Conservation (phyloP, 1,284 basidiomycete genomes). For the Microbotryum lychnidis-dioicae region DNA sequence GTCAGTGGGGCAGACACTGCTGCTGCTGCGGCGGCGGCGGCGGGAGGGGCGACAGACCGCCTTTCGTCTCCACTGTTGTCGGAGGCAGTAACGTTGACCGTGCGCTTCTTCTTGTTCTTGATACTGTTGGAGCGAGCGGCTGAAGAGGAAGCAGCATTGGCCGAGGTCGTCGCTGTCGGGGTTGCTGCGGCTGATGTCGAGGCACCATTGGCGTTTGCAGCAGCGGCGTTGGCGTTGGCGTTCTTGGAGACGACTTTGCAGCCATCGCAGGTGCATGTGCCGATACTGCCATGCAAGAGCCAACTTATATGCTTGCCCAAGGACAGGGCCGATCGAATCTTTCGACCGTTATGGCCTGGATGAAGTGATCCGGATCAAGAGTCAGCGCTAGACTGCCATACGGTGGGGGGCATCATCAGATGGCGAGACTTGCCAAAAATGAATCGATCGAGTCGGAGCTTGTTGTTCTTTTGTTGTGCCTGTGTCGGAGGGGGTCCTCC, state of each 20-base stretch:
- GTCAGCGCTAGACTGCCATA: too few species aligned
- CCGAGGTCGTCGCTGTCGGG: background rate
- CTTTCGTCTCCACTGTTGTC: too few species aligned
- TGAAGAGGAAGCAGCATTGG: background rate
- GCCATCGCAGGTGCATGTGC: slow-evolving; percentile 22
- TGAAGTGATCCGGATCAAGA: too few species aligned
- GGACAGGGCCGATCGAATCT: slow-evolving; percentile 28
- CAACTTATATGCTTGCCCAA: slow-evolving; percentile 24
- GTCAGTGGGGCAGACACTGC: too few species aligned
- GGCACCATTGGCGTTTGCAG: background rate
- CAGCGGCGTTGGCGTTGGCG: background rate
- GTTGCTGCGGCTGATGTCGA: background rate
- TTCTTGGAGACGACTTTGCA: slow-evolving; percentile 13
- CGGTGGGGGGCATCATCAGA: background rate
- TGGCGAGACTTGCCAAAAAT: slow-evolving; percentile 19
- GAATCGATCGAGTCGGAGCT: slow-evolving; percentile 23
- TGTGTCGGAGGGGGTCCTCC: background rate
- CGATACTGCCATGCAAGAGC: slow-evolving; percentile 1
- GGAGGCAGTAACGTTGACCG: too few species aligned
- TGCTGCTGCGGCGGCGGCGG: too few species aligned
- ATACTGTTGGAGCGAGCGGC: background rate
- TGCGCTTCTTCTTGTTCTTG: too few species aligned
- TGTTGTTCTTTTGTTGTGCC: slow-evolving; percentile 5
- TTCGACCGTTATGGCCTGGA: slow-evolving; percentile 20
- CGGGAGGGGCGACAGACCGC: too few species aligned